Percentiles rank a stretch among this genome's conserved stretches.
phyloP scores from a whole-genome alignment of 1,284 basidiomycete species.

The Inonotus hispidus region DNA sequence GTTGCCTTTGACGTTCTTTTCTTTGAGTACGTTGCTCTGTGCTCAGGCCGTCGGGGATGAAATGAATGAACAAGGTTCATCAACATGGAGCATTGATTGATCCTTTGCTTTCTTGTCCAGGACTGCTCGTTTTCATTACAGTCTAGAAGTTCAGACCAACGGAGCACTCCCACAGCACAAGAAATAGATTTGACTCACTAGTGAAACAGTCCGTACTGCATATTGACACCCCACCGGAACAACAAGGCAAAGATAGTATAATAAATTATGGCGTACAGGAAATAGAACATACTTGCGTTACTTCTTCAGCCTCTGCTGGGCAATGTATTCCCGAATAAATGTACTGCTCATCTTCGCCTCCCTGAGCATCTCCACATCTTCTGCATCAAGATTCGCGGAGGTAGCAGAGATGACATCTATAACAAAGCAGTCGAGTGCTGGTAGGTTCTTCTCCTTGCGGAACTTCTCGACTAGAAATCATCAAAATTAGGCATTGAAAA shows the following conservation, averaged over 20 bases:
- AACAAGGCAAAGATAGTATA: too few species aligned
- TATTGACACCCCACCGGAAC: too few species aligned
- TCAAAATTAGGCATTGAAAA: not conserved
- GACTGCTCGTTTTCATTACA: not conserved
- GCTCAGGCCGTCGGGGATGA: not conserved
- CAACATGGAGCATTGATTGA: not conserved
- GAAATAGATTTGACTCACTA: too few species aligned
- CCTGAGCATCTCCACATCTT: constrained; percentile 63
- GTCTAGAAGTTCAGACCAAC: too few species aligned
- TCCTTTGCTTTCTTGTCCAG: not conserved
- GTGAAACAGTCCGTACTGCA: too few species aligned
- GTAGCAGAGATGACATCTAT: constrained; percentile 84
- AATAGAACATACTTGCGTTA: not conserved
- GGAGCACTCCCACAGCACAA: too few species aligned
- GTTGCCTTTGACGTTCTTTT: not conserved
- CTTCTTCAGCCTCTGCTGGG: constrained; percentile 28
- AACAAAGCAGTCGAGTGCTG: constrained; percentile 62
- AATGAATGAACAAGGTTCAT: not conserved
- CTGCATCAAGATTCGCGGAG: constrained; percentile 47
- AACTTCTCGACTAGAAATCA: constrained; percentile 51
- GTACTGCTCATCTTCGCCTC: constrained; percentile 88
- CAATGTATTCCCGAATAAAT: constrained; percentile 82
- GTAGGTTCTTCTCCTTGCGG: constrained; percentile 49
- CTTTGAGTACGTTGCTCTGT: not conserved
- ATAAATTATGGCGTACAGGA: too few species aligned